A percentile compares a stretch with the other conserved stretches of the same genome.
Conservation (phyloP, 2,329 filamentous ascomycete species). For the Pseudogymnoascus sp. region DNA sequence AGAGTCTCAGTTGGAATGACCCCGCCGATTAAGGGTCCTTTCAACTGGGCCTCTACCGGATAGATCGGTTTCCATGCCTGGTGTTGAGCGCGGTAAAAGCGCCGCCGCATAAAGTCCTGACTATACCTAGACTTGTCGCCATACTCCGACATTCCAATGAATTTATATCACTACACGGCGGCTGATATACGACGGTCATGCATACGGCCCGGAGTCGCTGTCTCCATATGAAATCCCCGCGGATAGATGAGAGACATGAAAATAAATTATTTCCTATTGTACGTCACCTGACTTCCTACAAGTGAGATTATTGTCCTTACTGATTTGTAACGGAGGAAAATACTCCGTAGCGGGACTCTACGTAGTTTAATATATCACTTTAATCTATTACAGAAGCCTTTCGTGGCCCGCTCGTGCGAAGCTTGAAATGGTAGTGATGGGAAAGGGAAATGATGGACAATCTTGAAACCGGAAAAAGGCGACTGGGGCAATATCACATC, state of each 20-base stretch:
- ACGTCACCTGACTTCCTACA: background rate
- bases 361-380: background rate
- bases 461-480: slow-evolving; percentile 5
- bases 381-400: slow-evolving; percentile 4
- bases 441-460: slow-evolving; percentile 1
- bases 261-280: background rate
- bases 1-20: too few relatives aligned
- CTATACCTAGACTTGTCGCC: background rate
- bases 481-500: slow-evolving; percentile 1
- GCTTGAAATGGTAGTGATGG: background rate
- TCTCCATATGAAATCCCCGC: background rate
- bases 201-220: background rate
- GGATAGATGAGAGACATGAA: background rate
- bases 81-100: background rate
- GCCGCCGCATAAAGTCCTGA: background rate
- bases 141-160: background rate
- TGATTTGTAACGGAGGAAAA: background rate
- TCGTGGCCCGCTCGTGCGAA: background rate
- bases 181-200: background rate
- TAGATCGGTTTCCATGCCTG: background rate
- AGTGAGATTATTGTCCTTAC: background rate
- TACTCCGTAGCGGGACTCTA: background rate
- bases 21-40: background rate
- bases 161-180: background rate
- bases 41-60: background rate